These are phyloP conservation scores for Scedosporium boydii DNA, from an alignment of 2,329 filamentous ascomycete genomes.

Conservation along the genomic window DNA sequence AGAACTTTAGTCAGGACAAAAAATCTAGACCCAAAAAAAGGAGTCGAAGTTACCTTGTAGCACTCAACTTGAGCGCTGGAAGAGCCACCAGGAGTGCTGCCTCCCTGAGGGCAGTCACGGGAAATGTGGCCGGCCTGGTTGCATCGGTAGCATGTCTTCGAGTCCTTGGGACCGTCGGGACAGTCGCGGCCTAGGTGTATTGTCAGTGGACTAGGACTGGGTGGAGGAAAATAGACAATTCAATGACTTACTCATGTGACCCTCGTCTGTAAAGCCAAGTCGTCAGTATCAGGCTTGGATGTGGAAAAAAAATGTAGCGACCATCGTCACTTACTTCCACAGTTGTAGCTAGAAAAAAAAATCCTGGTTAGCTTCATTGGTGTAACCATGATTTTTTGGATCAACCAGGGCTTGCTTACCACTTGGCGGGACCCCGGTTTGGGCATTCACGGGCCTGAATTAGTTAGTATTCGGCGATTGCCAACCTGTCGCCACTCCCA, in stretches of 20 bases:
- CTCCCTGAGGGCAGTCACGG: slow-evolving; percentile 64
- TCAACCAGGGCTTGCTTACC: slow-evolving; percentile 48
- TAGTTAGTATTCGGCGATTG: slow-evolving; percentile 12
- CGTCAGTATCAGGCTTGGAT: slow-evolving; percentile 3
- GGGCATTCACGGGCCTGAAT: slow-evolving; percentile 73
- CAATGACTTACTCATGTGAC: slow-evolving; percentile 63
- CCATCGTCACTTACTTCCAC: slow-evolving; percentile 51
- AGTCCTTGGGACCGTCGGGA: slow-evolving; percentile 80
- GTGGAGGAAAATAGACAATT: slow-evolving; percentile 12
- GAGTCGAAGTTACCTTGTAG: slow-evolving; percentile 59
- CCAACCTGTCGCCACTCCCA: slow-evolving; percentile 11
- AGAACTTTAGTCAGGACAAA: slow-evolving; percentile 3
- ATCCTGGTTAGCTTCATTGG: slow-evolving; percentile 13
- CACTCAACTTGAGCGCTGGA: slow-evolving; percentile 57
- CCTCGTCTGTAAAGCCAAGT: slow-evolving; percentile 36
- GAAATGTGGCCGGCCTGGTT: slow-evolving; percentile 83
- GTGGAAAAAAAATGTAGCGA: not conserved
- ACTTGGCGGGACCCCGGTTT: slow-evolving; percentile 73
- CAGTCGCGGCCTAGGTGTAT: slow-evolving; percentile 69
- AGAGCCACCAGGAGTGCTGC: slow-evolving; percentile 34
- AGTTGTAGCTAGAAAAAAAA: slow-evolving; percentile 60
- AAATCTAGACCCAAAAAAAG: not conserved
- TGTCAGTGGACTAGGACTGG: not conserved
- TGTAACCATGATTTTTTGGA: not conserved
- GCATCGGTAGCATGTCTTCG: slow-evolving; percentile 67